Evolutionary conservation across 208 protist species (phyloP), one percentile per base, ranked within the genome.

Genomic region (Leishmania tarentolae): DNA sequence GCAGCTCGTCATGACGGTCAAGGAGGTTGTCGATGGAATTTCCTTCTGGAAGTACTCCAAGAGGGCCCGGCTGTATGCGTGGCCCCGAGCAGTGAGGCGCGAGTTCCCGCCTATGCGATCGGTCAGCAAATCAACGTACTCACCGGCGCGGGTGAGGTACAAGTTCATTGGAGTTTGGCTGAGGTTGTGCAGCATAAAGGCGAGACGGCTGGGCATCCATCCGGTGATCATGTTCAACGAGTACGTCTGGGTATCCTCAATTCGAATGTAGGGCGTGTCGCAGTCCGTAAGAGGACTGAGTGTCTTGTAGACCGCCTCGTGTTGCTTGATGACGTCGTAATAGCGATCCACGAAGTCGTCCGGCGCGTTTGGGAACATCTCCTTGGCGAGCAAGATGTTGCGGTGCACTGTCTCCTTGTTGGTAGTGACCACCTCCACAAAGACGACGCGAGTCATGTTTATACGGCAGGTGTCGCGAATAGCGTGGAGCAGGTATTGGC

Each of bases 161-260:
- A 97, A 73, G 75, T 91, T 94, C 56, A 83, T 83, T 9, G 91
- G 93, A 13, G 79, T 84, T 65, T 93, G 92, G 66, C 88, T 94
- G 17, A 97, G 83, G 69, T 97, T 97, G 85, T 97, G 94, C 50
- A 97, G 86, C 93, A 97, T 96, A 78, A 95, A 97, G 13, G 91
- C 92, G 13, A 97, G 81, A 0, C 94, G 87, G 31, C 92, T 92
- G 19, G 92, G 93, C 93, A 96, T 96, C 92, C 92, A 96, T 6
- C 94, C 94, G 28, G 88, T 90, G 56, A 97, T 95, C 87, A 94
- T 93, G 81, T 97, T 97, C 11, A 97, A 85, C 40, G 92, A 93
- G 88, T 93, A 95, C 42, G 79, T 88, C 47, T 85, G 73, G 46
- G 86, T 81, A 77, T 95, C 90, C 71, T 97, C 90, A 70, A 97